These are phyloP conservation scores for Chenopodium suecicum DNA, from an alignment of 148 eudicot species.

Conservation along the genomic window DNA sequence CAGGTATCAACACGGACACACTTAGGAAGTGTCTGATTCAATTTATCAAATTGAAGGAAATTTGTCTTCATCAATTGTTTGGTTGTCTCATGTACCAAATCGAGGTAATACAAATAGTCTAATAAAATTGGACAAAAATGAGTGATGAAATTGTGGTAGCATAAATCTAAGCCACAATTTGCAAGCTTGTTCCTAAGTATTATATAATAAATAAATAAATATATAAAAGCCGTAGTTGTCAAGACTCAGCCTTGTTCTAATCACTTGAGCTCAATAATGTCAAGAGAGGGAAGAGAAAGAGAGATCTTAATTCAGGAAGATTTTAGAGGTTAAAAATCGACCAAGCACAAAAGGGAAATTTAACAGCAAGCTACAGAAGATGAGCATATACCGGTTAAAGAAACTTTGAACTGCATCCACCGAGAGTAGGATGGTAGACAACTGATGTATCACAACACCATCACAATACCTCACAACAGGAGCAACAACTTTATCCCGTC, in stretches of 20 bases:
- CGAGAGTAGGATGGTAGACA: slow-evolving; percentile 67
- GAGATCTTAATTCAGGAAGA: neutral
- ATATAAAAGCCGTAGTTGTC: neutral
- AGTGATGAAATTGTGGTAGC: neutral
- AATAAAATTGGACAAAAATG: too few species aligned
- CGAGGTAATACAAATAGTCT: neutral
- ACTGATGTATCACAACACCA: slow-evolving; percentile 36
- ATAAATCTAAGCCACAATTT: too few species aligned
- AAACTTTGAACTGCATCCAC: slow-evolving; percentile 58
- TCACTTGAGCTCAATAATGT: neutral
- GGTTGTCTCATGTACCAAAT: too few species aligned
- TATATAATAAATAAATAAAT: too few species aligned
- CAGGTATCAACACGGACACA: neutral
- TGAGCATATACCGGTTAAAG: slow-evolving; percentile 45
- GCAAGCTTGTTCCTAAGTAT: neutral
- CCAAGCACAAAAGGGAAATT: slow-evolving; percentile 11
- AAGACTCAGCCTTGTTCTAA: neutral
- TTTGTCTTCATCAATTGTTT: too few species aligned
- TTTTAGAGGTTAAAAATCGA: neutral
- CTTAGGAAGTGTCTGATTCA: neutral
- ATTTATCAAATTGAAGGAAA: too few species aligned
- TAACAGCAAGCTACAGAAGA: slow-evolving; percentile 5
- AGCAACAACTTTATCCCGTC: slow-evolving; percentile 78
- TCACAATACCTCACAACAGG: slow-evolving; percentile 61
- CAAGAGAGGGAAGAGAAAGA: neutral